Evolutionary conservation across 768 basidiomycete genomes (phyloP), one percentile per base, ranked within the genome.

Genomic region (Kwoniella mangroviensis): DNA sequence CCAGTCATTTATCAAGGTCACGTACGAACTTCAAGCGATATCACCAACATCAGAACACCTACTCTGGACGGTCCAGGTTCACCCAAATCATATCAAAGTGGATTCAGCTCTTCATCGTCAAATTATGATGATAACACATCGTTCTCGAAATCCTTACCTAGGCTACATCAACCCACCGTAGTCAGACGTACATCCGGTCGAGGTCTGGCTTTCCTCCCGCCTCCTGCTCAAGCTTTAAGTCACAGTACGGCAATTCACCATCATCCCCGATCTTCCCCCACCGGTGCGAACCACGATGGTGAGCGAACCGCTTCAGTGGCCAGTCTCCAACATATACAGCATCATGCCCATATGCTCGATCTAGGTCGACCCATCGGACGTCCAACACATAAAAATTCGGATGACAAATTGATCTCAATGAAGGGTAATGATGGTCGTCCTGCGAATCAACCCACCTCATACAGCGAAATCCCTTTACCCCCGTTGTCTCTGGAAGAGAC

Each of bases 121-220:
- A 10, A 9, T n/a, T 26, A 22, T 11, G 51, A 49, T 15, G 15
- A n/a, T 22, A 24, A 28, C 43, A 7, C 70, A 9, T 19, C 71
- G 12, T 63, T 41, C 52, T 70, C 74, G 15, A 62, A 58, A 19
- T 74, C 73, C 11, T 60, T 76, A 17, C 77, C 73, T 24, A 71
- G 77, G n/a, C n/a, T 79, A 11, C 77, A 79, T 63, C 77, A 79
- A 54, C 77, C 77, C 4, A 79, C 77, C 6, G 75, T 79, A 49
- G 61, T 79, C 17, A 68, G 75, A 12, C 53, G 67, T 5, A 60
- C 67, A 1, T 75, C 77, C 7, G 77, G 77, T 11, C 49, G 71
- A 53, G 77, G 75, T 13, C 40, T 79, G 3, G 65, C 71, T 13
- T 79, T 76, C 51, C 49, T 79, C 0, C 77, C 77, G 28, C 72